Conservation (phyloP, 208 protist genomes). For the Trypanosoma scelopori region DNA sequence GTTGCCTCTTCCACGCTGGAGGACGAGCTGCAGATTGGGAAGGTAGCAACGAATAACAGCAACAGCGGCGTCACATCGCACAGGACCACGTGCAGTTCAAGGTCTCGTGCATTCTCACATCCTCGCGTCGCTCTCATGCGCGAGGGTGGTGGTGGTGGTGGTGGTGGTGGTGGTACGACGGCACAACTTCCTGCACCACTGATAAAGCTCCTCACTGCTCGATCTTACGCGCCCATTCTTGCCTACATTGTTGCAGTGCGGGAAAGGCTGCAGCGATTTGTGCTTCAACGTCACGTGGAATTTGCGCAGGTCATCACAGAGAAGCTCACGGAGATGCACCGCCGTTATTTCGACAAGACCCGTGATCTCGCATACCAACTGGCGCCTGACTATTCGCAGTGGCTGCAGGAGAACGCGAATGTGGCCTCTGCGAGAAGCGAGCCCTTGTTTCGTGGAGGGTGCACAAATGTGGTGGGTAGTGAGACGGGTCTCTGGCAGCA, state of each 20-base stretch:
- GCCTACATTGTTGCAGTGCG: conserved; percentile 41
- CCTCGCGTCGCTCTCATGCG: background rate
- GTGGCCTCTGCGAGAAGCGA: background rate
- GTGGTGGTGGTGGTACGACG: background rate
- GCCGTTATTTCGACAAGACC: conserved; percentile 27
- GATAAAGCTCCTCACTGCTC: conserved; percentile 44
- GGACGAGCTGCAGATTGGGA: background rate
- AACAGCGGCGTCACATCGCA: background rate
- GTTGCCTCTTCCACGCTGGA: no score
- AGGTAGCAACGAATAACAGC: background rate
- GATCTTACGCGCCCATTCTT: conserved; percentile 54
- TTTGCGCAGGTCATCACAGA: conserved; percentile 32
- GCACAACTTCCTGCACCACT: conserved; percentile 35
- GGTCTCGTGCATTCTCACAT: background rate
- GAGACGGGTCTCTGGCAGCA: conserved; percentile 12
- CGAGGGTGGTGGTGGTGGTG: background rate
- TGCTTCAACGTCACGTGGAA: conserved; percentile 34
- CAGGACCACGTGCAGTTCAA: background rate
- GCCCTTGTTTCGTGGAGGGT: background rate
- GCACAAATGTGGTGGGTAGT: background rate
- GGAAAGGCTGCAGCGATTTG: conserved; percentile 32
- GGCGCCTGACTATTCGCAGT: conserved; percentile 24
- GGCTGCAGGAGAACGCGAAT: conserved; percentile 16
- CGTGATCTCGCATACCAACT: conserved; percentile 18
- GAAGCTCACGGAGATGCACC: conserved; percentile 34